Conservation (phyloP, 495 filamentous ascomycete species). For the Neurospora sp. region DNA sequence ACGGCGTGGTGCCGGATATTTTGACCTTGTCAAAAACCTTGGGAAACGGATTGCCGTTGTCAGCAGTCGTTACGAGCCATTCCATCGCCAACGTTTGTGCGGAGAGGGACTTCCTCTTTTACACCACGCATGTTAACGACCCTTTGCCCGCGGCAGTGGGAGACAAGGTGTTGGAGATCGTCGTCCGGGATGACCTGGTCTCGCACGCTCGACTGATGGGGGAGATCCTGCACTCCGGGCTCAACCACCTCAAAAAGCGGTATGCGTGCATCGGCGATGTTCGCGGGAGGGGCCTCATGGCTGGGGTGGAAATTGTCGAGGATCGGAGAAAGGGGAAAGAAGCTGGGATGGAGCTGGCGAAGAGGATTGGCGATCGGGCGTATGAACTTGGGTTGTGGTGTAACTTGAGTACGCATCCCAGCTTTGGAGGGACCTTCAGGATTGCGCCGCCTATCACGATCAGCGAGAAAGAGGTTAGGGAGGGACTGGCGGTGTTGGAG, state of each 20-base stretch:
- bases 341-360: constrained; percentile 36
- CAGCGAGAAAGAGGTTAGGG: constrained; percentile 36
- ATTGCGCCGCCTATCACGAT: constrained; percentile 50
- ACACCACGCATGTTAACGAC: constrained; percentile 42
- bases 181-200: constrained; percentile 39
- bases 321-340: constrained; percentile 29
- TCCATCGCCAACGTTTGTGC: constrained; percentile 34
- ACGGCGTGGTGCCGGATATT: constrained; percentile 42
- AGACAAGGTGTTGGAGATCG: constrained; percentile 46
- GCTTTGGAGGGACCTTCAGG: constrained; percentile 45
- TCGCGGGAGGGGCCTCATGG: constrained; percentile 42
- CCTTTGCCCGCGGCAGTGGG: constrained; percentile 45
- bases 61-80: constrained; percentile 37
- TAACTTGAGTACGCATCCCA: constrained; percentile 39
- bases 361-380: constrained; percentile 31
- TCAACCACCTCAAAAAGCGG: constrained; percentile 30
- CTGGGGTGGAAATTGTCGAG: constrained; percentile 44
- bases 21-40: constrained; percentile 45
- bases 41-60: constrained; percentile 43
- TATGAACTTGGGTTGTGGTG: constrained; percentile 42
- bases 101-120: constrained; percentile 27
- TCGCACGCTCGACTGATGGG: constrained; percentile 29
- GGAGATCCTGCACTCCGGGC: constrained; percentile 28
- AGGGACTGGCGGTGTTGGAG: constrained; percentile 38
- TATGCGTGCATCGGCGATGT: constrained; percentile 49